Base-by-base conservation (phyloP, 2,329 filamentous ascomycete species). In the Cordyceps cicadae region DNA sequence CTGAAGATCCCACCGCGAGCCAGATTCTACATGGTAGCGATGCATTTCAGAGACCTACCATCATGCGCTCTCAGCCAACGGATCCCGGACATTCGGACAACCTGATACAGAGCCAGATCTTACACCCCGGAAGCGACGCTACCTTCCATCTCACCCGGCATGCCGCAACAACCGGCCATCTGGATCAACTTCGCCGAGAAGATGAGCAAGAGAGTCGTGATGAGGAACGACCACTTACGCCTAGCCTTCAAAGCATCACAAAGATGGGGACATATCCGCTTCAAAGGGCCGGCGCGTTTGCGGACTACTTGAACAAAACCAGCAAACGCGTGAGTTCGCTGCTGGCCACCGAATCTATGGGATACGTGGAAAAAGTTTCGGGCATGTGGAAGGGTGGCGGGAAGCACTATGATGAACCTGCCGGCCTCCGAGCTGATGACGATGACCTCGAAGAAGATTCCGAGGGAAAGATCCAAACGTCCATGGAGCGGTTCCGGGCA, bases 321-420 rank as follows among this genome's bases (percentile, higher is more conserved):
- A 88, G 91, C 24, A 89, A 89, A 66, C 85, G 86, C 39, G 90
- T 97, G 86, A 90, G 90, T 63, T 90, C 80, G 32, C 76, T 96
- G 9, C 76, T 97, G 51, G 90, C 93, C 7, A 90, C 88, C 0
- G 92, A 97, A 71, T 95, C 93, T 0, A 96, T 96, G 87, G 92
- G 91, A 1, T 97, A 97, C 70, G 88, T 96, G 37, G 92, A 95
- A 70, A 97, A 97, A 72, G 92, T 97, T 0, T 96, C 93, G 0
- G 93, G 92, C 43, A 97, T 97, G 89, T 94, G 94, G 86, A 90
- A 92, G 66, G 94, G 94, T 39, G 90, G 90, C 14, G 87, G 88
- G 67, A 92, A 88, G 68, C 93, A 97, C 73, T 99, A 97, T 68
- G 86, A 88, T 54, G 88, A 84, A 49, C 79, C 79, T 2, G 72